Evolutionary conservation across 495 filamentous ascomycete genomes (phyloP).

Genomic region (Massariosphaeria phaeospora): DNA sequence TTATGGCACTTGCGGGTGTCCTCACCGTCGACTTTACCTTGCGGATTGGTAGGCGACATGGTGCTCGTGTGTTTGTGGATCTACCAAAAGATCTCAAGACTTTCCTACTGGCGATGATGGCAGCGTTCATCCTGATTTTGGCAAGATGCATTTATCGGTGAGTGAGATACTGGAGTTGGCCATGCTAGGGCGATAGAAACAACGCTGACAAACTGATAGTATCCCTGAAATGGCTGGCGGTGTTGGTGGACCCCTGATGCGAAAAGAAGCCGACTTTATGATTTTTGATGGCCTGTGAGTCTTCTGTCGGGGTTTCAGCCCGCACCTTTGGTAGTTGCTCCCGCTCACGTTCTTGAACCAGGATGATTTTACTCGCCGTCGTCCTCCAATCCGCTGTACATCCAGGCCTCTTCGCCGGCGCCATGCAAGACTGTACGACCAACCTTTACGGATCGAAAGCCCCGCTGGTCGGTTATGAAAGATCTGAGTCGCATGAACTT

Average conservation of each 20-base stretch:
- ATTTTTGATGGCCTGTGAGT: constrained; percentile 6
- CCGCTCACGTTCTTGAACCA: neutral
- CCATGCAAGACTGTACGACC: neutral
- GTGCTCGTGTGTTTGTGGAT: neutral
- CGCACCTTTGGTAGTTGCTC: neutral
- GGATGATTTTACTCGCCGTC: constrained; percentile 1
- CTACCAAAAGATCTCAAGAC: neutral
- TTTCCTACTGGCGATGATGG: constrained; percentile 2
- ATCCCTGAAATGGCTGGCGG: constrained; percentile 9
- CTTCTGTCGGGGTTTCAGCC: neutral
- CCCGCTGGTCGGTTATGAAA: neutral
- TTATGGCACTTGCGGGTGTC: constrained; percentile 31
- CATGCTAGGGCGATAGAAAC: neutral
- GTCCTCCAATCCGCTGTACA: neutral
- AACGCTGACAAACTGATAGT: neutral
- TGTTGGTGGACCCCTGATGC: neutral
- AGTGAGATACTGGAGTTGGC: neutral
- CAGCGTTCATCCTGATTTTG: constrained; percentile 1
- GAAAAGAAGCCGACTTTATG: constrained; percentile 5
- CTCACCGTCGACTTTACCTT: constrained; percentile 31
- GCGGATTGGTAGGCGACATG: constrained; percentile 9
- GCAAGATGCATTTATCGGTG: constrained; percentile 7
- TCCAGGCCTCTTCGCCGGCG: neutral
- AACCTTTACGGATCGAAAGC: neutral
- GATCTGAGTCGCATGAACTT: neutral